These are phyloP conservation scores for Camellia sinensis DNA, from an alignment of 148 eudicot species.

Conservation along the genomic window DNA sequence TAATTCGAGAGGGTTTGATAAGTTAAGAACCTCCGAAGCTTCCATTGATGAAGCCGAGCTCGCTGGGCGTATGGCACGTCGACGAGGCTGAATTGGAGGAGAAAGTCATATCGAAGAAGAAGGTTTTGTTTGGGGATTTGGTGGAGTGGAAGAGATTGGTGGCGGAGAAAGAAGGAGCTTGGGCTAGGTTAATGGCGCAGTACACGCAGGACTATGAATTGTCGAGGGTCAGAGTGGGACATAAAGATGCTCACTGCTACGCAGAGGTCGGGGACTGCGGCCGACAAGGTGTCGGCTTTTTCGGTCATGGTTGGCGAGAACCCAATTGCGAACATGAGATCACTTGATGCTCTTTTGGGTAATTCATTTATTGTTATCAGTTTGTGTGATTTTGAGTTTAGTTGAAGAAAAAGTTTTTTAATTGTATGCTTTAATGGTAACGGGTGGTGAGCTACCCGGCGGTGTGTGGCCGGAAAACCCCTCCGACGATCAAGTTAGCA, in stretches of 20 bases:
- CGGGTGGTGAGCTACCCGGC: too few species aligned
- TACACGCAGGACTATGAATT: slow-evolving; percentile 64
- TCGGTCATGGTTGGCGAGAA: slow-evolving; percentile 93
- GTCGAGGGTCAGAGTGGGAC: slow-evolving; percentile 80
- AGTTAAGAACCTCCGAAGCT: slow-evolving; percentile 73
- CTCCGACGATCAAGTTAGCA: too few species aligned
- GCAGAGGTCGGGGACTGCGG: slow-evolving; percentile 94
- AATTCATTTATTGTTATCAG: slow-evolving; percentile 4
- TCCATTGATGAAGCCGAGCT: slow-evolving; percentile 70
- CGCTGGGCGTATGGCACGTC: slow-evolving; percentile 58
- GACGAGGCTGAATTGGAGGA: slow-evolving; percentile 69
- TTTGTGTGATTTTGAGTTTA: background rate
- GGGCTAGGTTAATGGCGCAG: slow-evolving; percentile 84
- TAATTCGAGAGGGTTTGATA: slow-evolving; percentile 38
- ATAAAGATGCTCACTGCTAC: slow-evolving; percentile 88
- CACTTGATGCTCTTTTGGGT: slow-evolving; percentile 88
- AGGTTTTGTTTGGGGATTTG: slow-evolving; percentile 38
- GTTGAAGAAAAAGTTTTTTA: too few species aligned
- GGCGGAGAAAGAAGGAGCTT: slow-evolving; percentile 66
- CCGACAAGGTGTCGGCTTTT: slow-evolving; percentile 94
- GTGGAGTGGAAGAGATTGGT: slow-evolving; percentile 76
- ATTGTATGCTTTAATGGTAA: too few species aligned
- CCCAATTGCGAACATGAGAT: slow-evolving; percentile 73
- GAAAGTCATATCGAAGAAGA: slow-evolving; percentile 57
- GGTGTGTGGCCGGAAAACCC: too few species aligned